A percentile compares a stretch with the other conserved stretches of the same genome.
Conservation (phyloP, 116 monocot genomes). For the Phalaenopsis hybrid region DNA sequence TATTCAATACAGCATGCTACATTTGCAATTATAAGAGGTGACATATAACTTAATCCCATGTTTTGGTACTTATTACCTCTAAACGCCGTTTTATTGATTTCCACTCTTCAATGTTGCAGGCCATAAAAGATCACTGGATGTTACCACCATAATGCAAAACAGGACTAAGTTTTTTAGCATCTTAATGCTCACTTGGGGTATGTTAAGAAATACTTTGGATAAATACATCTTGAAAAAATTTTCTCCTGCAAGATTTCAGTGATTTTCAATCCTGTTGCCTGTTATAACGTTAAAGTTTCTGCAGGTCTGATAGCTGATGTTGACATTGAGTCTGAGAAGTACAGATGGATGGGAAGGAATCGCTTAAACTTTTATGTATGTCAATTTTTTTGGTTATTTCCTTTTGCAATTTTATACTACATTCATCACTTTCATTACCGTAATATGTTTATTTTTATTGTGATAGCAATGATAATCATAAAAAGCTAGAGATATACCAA, state of each 20-base stretch:
- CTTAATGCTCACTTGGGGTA: conserved; percentile 77
- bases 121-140: conserved; percentile 54
- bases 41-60: background rate
- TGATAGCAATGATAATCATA: too few species aligned
- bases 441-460: too few species aligned
- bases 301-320: conserved; percentile 56
- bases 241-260: background rate
- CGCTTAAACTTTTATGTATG: conserved; percentile 79
- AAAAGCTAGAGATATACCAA: too few species aligned
- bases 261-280: conserved; percentile 10
- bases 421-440: background rate
- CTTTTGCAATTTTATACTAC: background rate
- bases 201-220: conserved; percentile 4
- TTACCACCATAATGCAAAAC: conserved; percentile 67
- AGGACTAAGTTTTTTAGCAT: conserved; percentile 66
- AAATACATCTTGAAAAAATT: background rate
- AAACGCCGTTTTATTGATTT: background rate
- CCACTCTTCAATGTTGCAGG: conserved; percentile 24
- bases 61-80: background rate
- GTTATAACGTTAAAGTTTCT: background rate
- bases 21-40: conserved; percentile 73
- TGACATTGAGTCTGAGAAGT: conserved; percentile 91
- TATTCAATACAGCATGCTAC: conserved; percentile 56
- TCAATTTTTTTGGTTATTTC: conserved; percentile 1
- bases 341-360: conserved; percentile 82